Percentiles rank a stretch among this genome's conserved stretches.
Conservation (phyloP, 2,329 filamentous ascomycete species). For the Colletotrichum kahawae region DNA sequence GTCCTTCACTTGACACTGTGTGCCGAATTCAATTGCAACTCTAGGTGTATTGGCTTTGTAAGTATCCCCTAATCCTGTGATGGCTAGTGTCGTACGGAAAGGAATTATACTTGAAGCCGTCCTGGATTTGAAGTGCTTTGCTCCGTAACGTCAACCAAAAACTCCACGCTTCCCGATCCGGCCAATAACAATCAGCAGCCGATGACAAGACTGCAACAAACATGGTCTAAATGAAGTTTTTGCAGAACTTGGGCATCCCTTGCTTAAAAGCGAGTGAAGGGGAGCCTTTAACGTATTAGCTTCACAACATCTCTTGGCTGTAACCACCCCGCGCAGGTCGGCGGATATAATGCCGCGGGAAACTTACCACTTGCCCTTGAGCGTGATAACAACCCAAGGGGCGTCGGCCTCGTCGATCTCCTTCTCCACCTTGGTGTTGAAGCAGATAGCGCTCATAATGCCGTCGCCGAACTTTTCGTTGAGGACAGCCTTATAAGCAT, state of each 20-base stretch:
- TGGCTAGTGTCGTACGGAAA: neutral
- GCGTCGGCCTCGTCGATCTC: slow-evolving; percentile 84
- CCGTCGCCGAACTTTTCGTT: slow-evolving; percentile 96
- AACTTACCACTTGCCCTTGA: slow-evolving; percentile 79
- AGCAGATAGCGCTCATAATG: slow-evolving; percentile 96
- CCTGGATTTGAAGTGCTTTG: neutral
- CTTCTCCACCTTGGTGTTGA: slow-evolving; percentile 91
- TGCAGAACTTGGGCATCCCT: neutral
- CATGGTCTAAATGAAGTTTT: neutral
- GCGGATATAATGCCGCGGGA: neutral
- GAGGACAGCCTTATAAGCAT: slow-evolving; percentile 91
- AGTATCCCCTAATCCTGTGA: neutral
- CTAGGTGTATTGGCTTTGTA: neutral
- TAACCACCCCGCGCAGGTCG: neutral
- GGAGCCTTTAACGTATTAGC: slow-evolving; percentile 32
- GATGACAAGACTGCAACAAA: neutral
- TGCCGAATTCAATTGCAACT: neutral
- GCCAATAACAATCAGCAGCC: neutral
- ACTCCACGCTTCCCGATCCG: neutral
- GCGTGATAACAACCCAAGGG: slow-evolving; percentile 83
- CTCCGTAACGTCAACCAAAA: neutral
- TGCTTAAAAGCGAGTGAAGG: slow-evolving; percentile 39
- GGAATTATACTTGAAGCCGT: neutral
- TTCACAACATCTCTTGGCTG: neutral
- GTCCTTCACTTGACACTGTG: neutral